These are phyloP conservation scores for Naganishia sp. DNA, from an alignment of 1,284 basidiomycete genomes.

Conservation along the genomic window DNA sequence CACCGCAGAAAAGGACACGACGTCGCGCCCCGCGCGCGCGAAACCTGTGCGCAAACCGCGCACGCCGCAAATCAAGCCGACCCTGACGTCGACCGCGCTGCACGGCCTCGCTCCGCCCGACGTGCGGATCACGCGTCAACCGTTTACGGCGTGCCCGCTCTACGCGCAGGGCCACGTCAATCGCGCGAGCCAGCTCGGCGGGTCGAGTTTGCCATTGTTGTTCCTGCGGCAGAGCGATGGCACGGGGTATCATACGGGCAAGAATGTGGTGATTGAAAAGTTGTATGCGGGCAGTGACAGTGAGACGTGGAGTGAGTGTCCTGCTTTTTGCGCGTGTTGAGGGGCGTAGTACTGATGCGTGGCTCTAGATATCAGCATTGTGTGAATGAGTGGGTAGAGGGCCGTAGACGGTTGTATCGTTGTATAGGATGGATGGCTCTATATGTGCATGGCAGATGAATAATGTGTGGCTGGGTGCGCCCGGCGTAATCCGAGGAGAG, in stretches of 20 bases:
- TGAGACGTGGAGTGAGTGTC: conserved; percentile 30
- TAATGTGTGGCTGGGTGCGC: too few relatives aligned
- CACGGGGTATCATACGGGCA: conserved; percentile 36
- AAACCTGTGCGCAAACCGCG: conserved; percentile 21
- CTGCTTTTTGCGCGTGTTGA: not conserved
- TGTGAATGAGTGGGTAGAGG: not conserved
- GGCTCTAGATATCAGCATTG: conserved; percentile 18
- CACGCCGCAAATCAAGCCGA: conserved; percentile 21
- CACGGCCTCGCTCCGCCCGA: conserved; percentile 20
- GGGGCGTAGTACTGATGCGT: conserved; percentile 2
- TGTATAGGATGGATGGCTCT: too few relatives aligned
- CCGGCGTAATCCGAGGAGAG: too few relatives aligned
- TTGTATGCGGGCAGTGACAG: conserved; percentile 24
- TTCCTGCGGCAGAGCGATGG: conserved; percentile 34
- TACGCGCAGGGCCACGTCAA: conserved; percentile 31
- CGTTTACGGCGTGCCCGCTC: conserved; percentile 27
- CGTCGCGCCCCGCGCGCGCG: not conserved
- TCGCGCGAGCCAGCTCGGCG: conserved; percentile 26
- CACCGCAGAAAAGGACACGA: too few relatives aligned
- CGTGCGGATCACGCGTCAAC: conserved; percentile 31
- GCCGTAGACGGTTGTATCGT: not conserved
- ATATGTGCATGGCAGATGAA: too few relatives aligned
- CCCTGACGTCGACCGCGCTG: conserved; percentile 19
- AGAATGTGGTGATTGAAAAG: conserved; percentile 34
- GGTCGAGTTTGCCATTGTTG: conserved; percentile 33